Percentiles rank a stretch among this genome's conserved stretches.
These are phyloP conservation scores for Barbatosphaeria neglecta DNA, from an alignment of 495 filamentous ascomycete species.

Conservation along the genomic window DNA sequence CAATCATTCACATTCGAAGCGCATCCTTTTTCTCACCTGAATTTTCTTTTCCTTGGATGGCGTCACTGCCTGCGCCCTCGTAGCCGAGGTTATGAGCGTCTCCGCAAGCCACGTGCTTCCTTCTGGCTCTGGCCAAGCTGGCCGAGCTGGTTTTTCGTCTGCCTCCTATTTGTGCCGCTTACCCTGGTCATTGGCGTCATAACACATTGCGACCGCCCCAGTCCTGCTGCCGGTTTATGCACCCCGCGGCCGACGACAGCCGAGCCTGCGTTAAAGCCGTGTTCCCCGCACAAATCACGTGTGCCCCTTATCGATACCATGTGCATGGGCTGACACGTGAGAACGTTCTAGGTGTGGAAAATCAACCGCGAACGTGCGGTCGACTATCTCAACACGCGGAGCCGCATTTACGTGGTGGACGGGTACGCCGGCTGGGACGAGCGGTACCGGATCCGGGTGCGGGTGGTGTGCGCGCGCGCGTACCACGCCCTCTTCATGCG, in stretches of 20 bases:
- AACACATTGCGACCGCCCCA: conserved; percentile 8
- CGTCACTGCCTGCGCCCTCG: not conserved
- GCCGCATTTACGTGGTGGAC: conserved; percentile 97
- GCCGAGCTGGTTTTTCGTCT: not conserved
- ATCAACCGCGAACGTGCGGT: conserved; percentile 98
- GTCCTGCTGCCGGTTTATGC: too few species aligned
- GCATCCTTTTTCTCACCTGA: not conserved
- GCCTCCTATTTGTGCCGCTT: not conserved
- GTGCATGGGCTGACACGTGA: conserved; percentile 2
- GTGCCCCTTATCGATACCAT: conserved; percentile 7
- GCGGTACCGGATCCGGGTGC: conserved; percentile 94
- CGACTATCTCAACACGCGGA: conserved; percentile 97
- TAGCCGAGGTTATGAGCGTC: not conserved
- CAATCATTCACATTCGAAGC: not conserved
- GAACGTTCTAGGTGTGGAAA: conserved; percentile 69
- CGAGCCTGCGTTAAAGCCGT: conserved; percentile 7
- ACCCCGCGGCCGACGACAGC: conserved; percentile 22
- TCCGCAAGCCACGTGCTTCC: too few species aligned
- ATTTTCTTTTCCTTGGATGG: not conserved
- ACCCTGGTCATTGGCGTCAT: conserved; percentile 24
- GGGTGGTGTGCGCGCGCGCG: conserved; percentile 94
- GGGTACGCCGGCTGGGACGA: conserved; percentile 97
- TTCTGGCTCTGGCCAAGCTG: not conserved
- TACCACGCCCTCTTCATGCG: conserved; percentile 99
- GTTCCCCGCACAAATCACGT: conserved; percentile 11